Percentiles rank a stretch among this genome's conserved stretches.
These are phyloP conservation scores for Kuraishia floccosa DNA, from an alignment of 805 yeast species.

Conservation along the genomic window DNA sequence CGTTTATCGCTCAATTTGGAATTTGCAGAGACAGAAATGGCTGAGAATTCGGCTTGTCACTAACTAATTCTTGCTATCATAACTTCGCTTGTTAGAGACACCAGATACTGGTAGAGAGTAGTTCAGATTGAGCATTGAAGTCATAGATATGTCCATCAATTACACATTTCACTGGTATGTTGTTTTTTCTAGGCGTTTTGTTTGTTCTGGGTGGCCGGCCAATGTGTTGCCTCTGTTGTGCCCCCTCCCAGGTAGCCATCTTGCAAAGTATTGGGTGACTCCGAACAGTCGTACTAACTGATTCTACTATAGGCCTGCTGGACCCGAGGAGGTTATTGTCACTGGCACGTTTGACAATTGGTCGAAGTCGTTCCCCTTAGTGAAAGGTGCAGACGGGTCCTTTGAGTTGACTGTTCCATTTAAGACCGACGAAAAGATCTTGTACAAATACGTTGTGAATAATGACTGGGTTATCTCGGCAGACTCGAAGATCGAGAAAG, in stretches of 20 bases:
- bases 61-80: too few relatives aligned
- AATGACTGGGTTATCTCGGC: conserved; percentile 42
- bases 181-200: not conserved
- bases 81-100: too few relatives aligned
- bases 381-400: conserved; percentile 27
- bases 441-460: conserved; percentile 50
- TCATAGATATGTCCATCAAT: conserved; percentile 3
- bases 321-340: conserved; percentile 32
- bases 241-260: not conserved
- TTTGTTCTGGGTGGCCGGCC: not conserved
- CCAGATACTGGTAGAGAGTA: too few relatives aligned
- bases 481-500: conserved; percentile 28
- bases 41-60: too few relatives aligned
- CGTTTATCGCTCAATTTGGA: too few relatives aligned
- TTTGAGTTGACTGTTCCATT: conserved; percentile 20
- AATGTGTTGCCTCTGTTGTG: not conserved
- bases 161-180: conserved; percentile 15
- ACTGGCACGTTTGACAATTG: conserved; percentile 54
- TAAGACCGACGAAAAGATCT: conserved; percentile 10
- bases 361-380: conserved; percentile 35
- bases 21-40: too few relatives aligned
- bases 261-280: not conserved
- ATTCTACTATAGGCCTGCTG: conserved; percentile 16
- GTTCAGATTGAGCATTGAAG: too few relatives aligned
- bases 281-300: conserved; percentile 1